Base-by-base conservation (phyloP, 2,329 filamentous ascomycete genomes). In the Penicillium hordei region DNA sequence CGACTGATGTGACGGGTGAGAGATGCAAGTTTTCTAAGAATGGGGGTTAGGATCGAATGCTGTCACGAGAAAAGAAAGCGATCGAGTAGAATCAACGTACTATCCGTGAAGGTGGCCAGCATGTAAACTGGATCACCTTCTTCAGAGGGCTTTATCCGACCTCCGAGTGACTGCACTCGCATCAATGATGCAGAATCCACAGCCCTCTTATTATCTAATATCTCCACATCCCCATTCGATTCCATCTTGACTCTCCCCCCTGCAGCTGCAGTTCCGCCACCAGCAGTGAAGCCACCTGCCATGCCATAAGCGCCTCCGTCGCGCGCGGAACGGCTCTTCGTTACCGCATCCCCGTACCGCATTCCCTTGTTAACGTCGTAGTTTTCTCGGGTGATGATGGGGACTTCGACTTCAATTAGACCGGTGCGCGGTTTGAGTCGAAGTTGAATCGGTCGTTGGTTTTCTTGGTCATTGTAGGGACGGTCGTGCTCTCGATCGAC, bases 321-420 rank as follows among this genome's bases (percentile, higher is more conserved):
- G 53, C 86, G 81, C 40, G 76, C 68, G 31, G 75, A 72, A 23
- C 75, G 73, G 51, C 79, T 82, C 65, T 83, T 84, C 59, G 81
- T 78, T 62, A 97, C 79, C 1, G 89, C 86, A 68, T 90, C 86
- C 19, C 93, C 94, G 85, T 91, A 97, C 63, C 85, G 83, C 51
- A 94, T 78, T 48, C 91, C 93, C 78, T 93, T 92, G 64, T 85
- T 83, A 64, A 88, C 84, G 77, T 97, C 92, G 80, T 96, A 97
- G 70, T 90, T 88, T 55, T 78, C 73, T 48, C 81, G 79, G 61
- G 86, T 87, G 78, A 87, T 86, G 66, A 97, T 81, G 5, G 91
- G 91, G n/a, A 97, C 83, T 73, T 99, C 94, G 52, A 97, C 82
- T 77, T 99, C 94, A 56, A 97, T 81, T 78, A 97, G 90, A 55